Evolutionary conservation across 768 basidiomycete genomes (phyloP), one percentile per base, ranked within the genome.

Genomic region (Suillus occidentalis): DNA sequence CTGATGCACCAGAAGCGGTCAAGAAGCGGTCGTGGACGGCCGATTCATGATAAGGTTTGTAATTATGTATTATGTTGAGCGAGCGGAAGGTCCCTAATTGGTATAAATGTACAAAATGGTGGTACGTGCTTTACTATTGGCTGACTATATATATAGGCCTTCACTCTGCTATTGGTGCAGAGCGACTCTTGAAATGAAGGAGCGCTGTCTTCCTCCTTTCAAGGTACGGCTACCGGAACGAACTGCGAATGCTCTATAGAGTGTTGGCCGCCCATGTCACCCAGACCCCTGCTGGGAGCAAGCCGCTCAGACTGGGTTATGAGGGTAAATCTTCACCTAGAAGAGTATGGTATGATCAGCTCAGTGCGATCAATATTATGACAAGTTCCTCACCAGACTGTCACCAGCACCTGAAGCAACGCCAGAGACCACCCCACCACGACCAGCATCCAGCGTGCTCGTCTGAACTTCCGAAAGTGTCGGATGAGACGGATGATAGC

Each of bases 341-440:
- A 42, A 42, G 10, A 28, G 18, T 40, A 59, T 59, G 58, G 18
- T 42, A 59, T 42, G 40, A 28, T 28, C 18, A 42, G 18, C 20
- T 42, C 39, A 40, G 57, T 18, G 39, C 39, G 18, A 18, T 20
- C 12, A 28, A 28, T 58, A 25, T 59, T 12, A 7, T 42, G 8
- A 6, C 12, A 28, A 12, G 18, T 6, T 25, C 55, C 61, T 65
- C 20, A 65, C 61, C 39, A 20, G n/a, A n/a, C 16, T 28, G 40
- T 71, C 36, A 71, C 74, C 74, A 70, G 18, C 71, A 67, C 63
- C 63, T 74, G 67, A 74, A 67, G 62, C 72, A 77, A 0, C 66
- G 43, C 16, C 66, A 68, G 18, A 67, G 65, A 37, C 68, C 68
- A 20, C 57, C 61, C 40, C 57, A 56, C 18, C 52, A 65, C 68